Conservation (phyloP, 768 basidiomycete species). For the Rhizopogon rudus region DNA sequence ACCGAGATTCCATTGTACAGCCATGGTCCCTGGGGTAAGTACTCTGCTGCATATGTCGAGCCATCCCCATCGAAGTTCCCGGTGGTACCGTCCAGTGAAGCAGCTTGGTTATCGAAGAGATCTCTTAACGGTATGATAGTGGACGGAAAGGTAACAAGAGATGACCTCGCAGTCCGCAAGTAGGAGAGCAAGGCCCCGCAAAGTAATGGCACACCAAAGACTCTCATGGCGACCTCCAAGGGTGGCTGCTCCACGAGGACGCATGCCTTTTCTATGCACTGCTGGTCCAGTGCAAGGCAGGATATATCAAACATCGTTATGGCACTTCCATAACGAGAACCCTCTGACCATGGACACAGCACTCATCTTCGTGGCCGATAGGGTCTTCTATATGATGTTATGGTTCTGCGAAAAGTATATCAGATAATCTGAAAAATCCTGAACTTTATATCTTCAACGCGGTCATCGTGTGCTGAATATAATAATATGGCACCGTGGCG, state of each 20-base stretch:
- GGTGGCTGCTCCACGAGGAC: not conserved
- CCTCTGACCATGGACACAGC: constrained; percentile 13
- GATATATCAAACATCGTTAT: constrained; percentile 1
- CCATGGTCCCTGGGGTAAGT: constrained; percentile 36
- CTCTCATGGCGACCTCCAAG: constrained; percentile 7
- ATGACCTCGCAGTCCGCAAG: constrained; percentile 7
- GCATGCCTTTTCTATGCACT: constrained; percentile 11
- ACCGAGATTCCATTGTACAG: constrained; percentile 36
- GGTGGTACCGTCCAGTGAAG: constrained; percentile 30
- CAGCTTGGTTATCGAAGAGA: constrained; percentile 40
- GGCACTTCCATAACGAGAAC: not conserved
- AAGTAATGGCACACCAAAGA: constrained; percentile 16
- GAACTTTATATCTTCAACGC: too few relatives aligned
- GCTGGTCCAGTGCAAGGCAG: not conserved
- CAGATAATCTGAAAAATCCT: not conserved
- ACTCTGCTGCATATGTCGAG: constrained; percentile 35
- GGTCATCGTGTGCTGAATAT: too few relatives aligned
- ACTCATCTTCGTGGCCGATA: not conserved
- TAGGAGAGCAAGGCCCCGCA: constrained; percentile 17
- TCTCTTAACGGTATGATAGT: constrained; percentile 21
- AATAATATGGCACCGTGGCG: too few relatives aligned
- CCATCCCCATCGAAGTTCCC: constrained; percentile 37
- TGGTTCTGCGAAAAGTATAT: not conserved
- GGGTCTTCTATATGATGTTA: not conserved
- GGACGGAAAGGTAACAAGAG: constrained; percentile 28